Base-by-base conservation (phyloP, 352 stramenopile genomes). In the Pythium apleroticum region DNA sequence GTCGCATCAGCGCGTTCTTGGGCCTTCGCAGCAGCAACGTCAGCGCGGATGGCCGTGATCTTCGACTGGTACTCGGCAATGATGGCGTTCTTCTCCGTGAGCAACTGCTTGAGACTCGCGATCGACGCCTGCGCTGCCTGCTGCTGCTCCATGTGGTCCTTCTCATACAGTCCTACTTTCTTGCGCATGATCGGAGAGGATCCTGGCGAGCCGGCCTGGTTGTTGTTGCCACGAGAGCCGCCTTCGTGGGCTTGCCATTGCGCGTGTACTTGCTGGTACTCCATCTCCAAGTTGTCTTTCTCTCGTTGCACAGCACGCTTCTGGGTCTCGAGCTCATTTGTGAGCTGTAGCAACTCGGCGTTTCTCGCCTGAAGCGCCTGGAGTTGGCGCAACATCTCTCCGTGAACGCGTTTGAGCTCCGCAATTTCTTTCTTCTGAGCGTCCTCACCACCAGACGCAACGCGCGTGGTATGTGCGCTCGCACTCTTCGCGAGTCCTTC, bases 101-200 rank as follows among this genome's bases (percentile, higher is more conserved):
- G 73, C 24, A 93, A 74, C 30, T 80, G 76, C 62, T 92, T 95
- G n/a, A 95, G 66, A 63, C 83, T 93, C 6, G 86, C 80, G 28
- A 95, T 89, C 27, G 84, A 91, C 46, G 72, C 84, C 56, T 93
- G 83, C 10, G 83, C 86, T 15, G 86, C 84, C 65, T 89, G 78
- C 56, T 95, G 86, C 20, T 93, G 55, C 22, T 86, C 69, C 0
- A 76, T 63, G 41, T 95, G 86, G 57, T 93, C 86, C 54, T 90
- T 80, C 64, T 93, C 84, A 57, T 92, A 95, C 33, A 90, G 49
- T 15, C 84, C 81, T 0, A 90, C 76, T 50, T 89, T 90, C 61
- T 77, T 75, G 7, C 71, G 70, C 80, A 92, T 88, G 24, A 88
- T 71, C 2, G 63, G 64, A n/a, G 69, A 72, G 0, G 62, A 63